phyloP scores from a whole-genome alignment of 2,329 filamentous ascomycete species.

The Epichloe sp. region DNA sequence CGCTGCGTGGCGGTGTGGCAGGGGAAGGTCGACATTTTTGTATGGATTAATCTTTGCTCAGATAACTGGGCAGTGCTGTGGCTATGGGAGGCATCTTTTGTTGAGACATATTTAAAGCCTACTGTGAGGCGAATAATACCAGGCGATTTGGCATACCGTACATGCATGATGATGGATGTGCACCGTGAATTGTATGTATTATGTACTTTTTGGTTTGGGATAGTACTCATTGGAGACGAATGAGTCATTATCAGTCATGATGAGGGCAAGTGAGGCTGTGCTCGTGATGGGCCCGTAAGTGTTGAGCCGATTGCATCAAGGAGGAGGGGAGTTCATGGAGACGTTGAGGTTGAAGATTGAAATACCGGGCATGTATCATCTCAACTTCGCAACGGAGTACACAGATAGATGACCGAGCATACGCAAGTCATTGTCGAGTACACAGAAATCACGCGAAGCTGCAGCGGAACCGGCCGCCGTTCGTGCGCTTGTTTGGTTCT shows the following conservation, averaged over 20 bases:
- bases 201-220: neutral
- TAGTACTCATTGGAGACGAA: neutral
- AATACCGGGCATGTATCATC: too few species aligned
- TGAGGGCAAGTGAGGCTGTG: too few species aligned
- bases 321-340: too few species aligned
- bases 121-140: neutral
- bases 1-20: neutral
- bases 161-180: neutral
- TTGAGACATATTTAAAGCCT: neutral
- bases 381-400: neutral
- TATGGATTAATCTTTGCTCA: constrained; percentile 11
- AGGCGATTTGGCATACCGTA: neutral
- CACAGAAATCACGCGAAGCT: too few species aligned
- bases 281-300: too few species aligned
- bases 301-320: too few species aligned
- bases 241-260: too few species aligned
- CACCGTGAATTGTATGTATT: neutral
- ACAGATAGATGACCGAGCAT: neutral
- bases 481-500: neutral
- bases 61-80: neutral
- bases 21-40: constrained; percentile 3
- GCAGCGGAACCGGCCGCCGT: neutral
- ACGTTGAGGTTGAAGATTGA: too few species aligned
- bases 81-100: neutral
- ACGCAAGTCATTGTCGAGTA: neutral